Base-by-base conservation (phyloP, 495 filamentous ascomycete genomes). In the Pseudoneurospora amorphoporcata region DNA sequence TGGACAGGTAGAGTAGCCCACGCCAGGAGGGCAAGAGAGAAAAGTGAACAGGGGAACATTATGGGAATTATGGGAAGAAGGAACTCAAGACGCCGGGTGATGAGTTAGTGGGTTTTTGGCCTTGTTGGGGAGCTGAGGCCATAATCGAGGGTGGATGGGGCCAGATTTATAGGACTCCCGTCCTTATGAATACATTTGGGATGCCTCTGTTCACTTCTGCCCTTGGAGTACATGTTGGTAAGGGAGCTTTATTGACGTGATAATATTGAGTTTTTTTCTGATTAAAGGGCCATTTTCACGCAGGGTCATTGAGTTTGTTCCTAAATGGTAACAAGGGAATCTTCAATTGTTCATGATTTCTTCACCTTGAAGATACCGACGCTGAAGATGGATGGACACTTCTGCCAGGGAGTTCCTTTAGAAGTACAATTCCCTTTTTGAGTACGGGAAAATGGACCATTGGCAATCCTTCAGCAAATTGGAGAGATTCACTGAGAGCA, bases 401-500 rank as follows among this genome's bases (percentile, higher is more conserved):
- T 35, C 12, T 61, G 32, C 45, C 0, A 9, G 9, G 0, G 0
- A 5, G 4, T 29, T 23, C 23, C 8, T 4, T 53, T 14, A 1
- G 8, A 29, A 1, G 3, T 23, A 19, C 1, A 23, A 7, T 0
- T 12, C 45, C 19, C 45, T 53, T 53, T 3, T 37, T 3, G 5
- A 3, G 35, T 37, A 37, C 3, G 35, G 35, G 2, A 29, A 1
- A 12, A 23, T 5, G 29, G 2, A 14, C 10, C 4, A 29, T 58
- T 58, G 47, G 29, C 10, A 23, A 0, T 29, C 1, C 10, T 4
- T 16, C 6, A 3, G 23, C 23, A 61, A 61, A 12, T 23, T 23
- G 7, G 0, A 35, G 29, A 4, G 5, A 35, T 35, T 17, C 2
- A 0, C 6, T 14, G 0, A 58, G 2, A 10, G 0, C 12, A 61